phyloP scores from a whole-genome alignment of 345 rosid genomes.

The Pistacia atlantica region DNA sequence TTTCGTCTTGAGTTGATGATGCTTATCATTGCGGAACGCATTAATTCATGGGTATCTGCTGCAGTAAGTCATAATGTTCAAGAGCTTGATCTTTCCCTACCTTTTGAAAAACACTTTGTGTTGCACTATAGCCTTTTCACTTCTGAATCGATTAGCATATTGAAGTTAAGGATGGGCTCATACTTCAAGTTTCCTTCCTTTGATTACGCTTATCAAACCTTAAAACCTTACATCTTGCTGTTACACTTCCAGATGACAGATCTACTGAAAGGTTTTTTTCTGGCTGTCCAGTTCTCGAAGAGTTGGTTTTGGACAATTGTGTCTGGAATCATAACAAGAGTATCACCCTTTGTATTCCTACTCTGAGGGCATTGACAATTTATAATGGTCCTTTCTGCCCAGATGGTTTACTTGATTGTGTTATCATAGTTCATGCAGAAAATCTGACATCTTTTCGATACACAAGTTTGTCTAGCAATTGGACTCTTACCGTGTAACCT shows the following conservation, averaged over 20 bases:
- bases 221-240: not conserved
- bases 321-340: not conserved
- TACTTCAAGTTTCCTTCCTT: not conserved
- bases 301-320: slow-evolving; percentile 6
- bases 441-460: not conserved
- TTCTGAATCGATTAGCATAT: not conserved
- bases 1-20: not conserved
- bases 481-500: not conserved
- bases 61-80: not conserved
- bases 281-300: not conserved
- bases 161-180: not conserved
- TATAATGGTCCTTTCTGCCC: no score
- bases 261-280: not conserved
- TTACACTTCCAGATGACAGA: not conserved
- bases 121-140: not conserved
- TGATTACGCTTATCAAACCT: no score
- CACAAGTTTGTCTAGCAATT: not conserved
- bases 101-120: not conserved
- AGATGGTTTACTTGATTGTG: not conserved
- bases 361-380: not conserved
- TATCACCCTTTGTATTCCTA: not conserved
- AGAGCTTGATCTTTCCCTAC: slow-evolving; percentile 12
- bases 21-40: not conserved
- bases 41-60: not conserved
- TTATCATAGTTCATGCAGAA: not conserved